Evolutionary conservation across 495 filamentous ascomycete genomes (phyloP).

Genomic region (Neurospora hispaniola): DNA sequence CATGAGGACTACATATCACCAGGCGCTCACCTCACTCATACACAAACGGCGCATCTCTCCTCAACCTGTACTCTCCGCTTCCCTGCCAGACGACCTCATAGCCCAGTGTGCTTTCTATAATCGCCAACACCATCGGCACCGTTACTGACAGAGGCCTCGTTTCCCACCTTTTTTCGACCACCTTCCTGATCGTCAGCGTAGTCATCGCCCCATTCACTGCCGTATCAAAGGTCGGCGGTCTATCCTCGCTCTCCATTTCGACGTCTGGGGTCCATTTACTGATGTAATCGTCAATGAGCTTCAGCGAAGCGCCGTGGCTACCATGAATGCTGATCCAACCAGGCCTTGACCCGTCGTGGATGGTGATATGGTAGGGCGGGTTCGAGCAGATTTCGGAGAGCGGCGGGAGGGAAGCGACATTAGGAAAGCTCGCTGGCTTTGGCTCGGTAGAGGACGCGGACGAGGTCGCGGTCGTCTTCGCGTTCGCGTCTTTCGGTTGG

Average conservation of each 20-base stretch:
- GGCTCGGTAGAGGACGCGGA: not conserved
- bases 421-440: conserved; percentile 17
- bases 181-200: not conserved
- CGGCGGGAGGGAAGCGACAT: conserved; percentile 16
- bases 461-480: conserved; percentile 1
- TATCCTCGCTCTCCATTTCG: not conserved
- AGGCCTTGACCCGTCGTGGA: conserved; percentile 2
- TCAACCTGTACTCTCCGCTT: not conserved
- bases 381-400: conserved; percentile 27
- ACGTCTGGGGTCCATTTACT: not conserved
- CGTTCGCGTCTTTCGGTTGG: conserved; percentile 20
- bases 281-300: conserved; percentile 10
- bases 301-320: conserved; percentile 30
- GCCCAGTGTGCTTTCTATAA: conserved; percentile 30
- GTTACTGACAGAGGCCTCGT: conserved; percentile 7
- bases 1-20: not conserved
- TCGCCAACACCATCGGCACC: conserved; percentile 23
- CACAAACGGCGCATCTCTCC: not conserved
- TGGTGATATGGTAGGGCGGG: conserved; percentile 30
- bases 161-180: not conserved
- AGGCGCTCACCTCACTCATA: not conserved
- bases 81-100: conserved; percentile 21
- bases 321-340: conserved; percentile 21
- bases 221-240: not conserved
- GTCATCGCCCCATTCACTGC: not conserved